These are phyloP conservation scores for Gossypium mustelinum DNA, from an alignment of 345 rosid species.

Conservation along the genomic window DNA sequence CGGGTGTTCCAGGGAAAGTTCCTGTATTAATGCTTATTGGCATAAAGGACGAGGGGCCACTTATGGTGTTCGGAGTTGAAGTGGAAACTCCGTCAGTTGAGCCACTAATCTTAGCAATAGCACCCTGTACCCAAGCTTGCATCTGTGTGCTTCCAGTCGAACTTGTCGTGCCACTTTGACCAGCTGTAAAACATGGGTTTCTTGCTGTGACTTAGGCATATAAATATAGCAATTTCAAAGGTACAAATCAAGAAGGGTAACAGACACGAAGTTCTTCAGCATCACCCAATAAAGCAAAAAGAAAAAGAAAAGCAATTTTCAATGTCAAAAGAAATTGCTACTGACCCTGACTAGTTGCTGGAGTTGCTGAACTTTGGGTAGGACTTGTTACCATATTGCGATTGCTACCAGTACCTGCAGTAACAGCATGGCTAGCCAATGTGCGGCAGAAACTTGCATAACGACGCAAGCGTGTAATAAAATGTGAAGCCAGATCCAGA, in stretches of 20 bases:
- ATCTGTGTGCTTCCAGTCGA: slow-evolving; percentile 89
- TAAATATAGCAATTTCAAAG: neutral
- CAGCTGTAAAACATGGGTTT: slow-evolving; percentile 41
- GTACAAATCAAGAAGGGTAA: slow-evolving; percentile 3
- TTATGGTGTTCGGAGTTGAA: slow-evolving; percentile 65
- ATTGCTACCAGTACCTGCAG: slow-evolving; percentile 84
- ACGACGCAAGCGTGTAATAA: slow-evolving; percentile 92
- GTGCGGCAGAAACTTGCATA: slow-evolving; percentile 99
- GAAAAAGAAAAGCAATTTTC: neutral
- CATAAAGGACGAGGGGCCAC: slow-evolving; percentile 81
- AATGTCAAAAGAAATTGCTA: slow-evolving; percentile 18
- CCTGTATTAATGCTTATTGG: slow-evolving; percentile 99
- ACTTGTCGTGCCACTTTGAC: slow-evolving; percentile 73
- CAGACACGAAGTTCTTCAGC: neutral
- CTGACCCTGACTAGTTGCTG: slow-evolving; percentile 77
- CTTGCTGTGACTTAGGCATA: neutral
- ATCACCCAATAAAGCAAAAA: neutral
- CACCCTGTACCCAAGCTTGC: slow-evolving; percentile 99
- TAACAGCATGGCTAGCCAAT: slow-evolving; percentile 92
- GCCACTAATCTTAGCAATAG: slow-evolving; percentile 94
- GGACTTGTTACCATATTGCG: slow-evolving; percentile 84
- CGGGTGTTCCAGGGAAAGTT: slow-evolving; percentile 99
- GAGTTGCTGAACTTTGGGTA: slow-evolving; percentile 75
- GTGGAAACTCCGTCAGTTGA: slow-evolving; percentile 64
- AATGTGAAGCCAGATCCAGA: slow-evolving; percentile 98